A percentile compares a stretch with the other conserved stretches of the same genome.
phyloP scores from a whole-genome alignment of 2,329 filamentous ascomycete species.

The Colletotrichum graminicola region DNA sequence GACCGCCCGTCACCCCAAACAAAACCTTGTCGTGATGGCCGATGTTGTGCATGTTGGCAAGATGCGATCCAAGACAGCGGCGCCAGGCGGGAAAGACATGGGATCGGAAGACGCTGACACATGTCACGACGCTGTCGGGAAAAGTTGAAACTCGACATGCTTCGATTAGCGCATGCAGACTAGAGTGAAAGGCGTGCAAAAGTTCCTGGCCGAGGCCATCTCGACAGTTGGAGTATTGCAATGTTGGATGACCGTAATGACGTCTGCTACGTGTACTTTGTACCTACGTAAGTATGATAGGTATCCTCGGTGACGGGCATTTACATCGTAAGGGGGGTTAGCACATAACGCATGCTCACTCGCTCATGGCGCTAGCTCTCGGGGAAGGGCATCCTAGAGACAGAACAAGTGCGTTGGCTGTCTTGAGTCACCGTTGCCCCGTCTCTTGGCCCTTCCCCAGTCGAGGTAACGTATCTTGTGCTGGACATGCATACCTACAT shows the following conservation, averaged over 20 bases:
- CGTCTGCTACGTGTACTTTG: slow-evolving; percentile 4
- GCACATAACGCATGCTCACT: neutral
- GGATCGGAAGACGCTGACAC: neutral
- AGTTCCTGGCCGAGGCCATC: slow-evolving; percentile 23
- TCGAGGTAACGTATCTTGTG: slow-evolving; percentile 8
- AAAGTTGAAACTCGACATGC: neutral
- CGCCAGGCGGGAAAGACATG: slow-evolving; percentile 9
- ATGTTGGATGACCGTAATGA: slow-evolving; percentile 19
- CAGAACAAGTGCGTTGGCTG: slow-evolving; percentile 2
- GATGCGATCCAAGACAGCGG: slow-evolving; percentile 24
- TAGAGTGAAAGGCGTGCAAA: slow-evolving; percentile 5
- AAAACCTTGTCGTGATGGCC: slow-evolving; percentile 21
- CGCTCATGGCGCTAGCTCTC: neutral
- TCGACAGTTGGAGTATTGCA: neutral
- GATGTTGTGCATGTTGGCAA: slow-evolving; percentile 37
- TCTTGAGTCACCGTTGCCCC: slow-evolving; percentile 21
- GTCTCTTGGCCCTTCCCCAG: slow-evolving; percentile 16
- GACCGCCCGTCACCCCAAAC: neutral
- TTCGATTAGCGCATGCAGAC: neutral
- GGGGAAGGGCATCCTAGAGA: neutral
- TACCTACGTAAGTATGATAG: too few species aligned
- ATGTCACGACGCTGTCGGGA: neutral
- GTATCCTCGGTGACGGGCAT: neutral
- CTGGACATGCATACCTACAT: too few species aligned
- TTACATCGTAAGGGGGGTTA: neutral